Evolutionary conservation across 306 rosid species (phyloP), one percentile per base, ranked within the genome.

Genomic region (Abrus precatorius): DNA sequence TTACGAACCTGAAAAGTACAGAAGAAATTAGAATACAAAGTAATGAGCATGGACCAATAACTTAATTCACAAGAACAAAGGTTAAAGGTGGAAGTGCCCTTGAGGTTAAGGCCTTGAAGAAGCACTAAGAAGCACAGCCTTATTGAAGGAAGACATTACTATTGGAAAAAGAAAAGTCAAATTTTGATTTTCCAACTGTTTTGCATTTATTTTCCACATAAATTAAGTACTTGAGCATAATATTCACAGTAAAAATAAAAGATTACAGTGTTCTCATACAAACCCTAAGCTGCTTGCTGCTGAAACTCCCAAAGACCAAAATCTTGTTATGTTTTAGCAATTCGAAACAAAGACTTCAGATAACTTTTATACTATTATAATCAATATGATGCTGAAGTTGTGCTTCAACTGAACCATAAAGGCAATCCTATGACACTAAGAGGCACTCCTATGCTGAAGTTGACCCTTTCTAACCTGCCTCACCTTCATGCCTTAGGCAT

Each of bases 1-100:
- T 93, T 93, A 5, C 86, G 94, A 69, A 91, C 95, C 99, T 95
- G 72, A 82, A 57, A 87, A 76, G 82, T 69, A 84, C 43, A 60
- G 3, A 41, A 48, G 14, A 83, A 72, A 55, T 72, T 66, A 62
- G 72, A 79, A 52, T 47, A 66, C 38, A 43, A 78, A 36, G 74
- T 57, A 36, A 41, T 73, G 5, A 28, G 52, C 33, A 73, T 29
- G 32, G 57, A 63, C 44, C 44, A 33, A 43, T 34, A 77, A 55
- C 28, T 50, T 52, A 29, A 10, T 7, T 30, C 47, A 33, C 14
- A 49, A 30, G 40, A 43, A 49, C 41, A 9, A 0, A 54, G 38
- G 20, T 29, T 29, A 48, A 60, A 82, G 59, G n/a, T 2, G 27
- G 63, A 62, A 48, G 48, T 30, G 20, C 32, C 69, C 20, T 65